Evolutionary conservation across 2,329 filamentous ascomycete genomes (phyloP).

Genomic region (Whalleya microplaca): DNA sequence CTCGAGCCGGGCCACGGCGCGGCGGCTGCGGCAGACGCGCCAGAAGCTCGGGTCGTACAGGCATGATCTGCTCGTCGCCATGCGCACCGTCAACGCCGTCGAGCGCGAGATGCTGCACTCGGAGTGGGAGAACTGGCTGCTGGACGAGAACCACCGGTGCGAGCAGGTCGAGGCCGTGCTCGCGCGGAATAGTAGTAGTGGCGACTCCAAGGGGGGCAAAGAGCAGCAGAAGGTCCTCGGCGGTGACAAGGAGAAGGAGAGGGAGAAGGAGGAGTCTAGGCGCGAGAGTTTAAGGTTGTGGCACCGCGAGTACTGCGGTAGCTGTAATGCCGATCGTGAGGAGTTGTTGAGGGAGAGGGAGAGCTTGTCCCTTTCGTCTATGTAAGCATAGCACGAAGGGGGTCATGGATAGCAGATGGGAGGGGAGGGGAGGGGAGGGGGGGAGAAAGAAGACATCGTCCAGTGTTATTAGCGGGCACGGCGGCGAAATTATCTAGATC

Average conservation of each 20-base stretch:
- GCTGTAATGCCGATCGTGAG: constrained; percentile 53
- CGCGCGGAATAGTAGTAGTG: constrained; percentile 22
- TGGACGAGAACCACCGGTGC: constrained; percentile 78
- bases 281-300: constrained; percentile 47
- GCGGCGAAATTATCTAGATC: too few relatives aligned
- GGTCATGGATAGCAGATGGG: background rate
- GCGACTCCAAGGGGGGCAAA: constrained; percentile 17
- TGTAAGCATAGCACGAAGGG: background rate
- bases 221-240: constrained; percentile 38
- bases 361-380: constrained; percentile 21
- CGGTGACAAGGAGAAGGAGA: too few relatives aligned
- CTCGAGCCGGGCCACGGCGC: constrained; percentile 58
- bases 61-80: constrained; percentile 87
- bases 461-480: too few relatives aligned
- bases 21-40: constrained; percentile 75
- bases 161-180: constrained; percentile 60
- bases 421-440: too few relatives aligned
- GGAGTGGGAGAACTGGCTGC: constrained; percentile 93
- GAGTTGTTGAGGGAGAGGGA: constrained; percentile 32
- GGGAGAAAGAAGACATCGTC: too few relatives aligned
- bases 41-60: constrained; percentile 82
- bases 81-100: constrained; percentile 86
- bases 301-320: constrained; percentile 60
- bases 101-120: constrained; percentile 83
- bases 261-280: constrained; percentile 23